phyloP scores from a whole-genome alignment of 208 protist genomes.

The Crithidia brevicula region DNA sequence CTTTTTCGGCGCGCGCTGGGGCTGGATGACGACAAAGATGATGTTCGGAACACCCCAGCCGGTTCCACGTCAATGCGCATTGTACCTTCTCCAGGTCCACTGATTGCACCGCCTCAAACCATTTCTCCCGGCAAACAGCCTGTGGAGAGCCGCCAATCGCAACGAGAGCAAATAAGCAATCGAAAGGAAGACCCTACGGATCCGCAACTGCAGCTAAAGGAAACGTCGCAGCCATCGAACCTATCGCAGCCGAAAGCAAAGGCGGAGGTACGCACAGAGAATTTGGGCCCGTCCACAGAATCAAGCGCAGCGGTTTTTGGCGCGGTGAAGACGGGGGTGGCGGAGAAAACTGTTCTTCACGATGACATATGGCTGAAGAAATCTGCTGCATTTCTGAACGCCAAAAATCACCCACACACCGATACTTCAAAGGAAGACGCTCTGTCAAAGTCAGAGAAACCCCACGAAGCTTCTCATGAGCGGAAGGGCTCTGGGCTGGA shows the following conservation, averaged over 20 bases:
- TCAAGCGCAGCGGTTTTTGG: too few relatives aligned
- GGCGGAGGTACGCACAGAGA: too few relatives aligned
- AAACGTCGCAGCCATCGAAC: too few relatives aligned
- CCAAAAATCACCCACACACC: neutral
- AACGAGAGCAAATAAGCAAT: too few relatives aligned
- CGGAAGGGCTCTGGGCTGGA: neutral
- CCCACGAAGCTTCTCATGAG: neutral
- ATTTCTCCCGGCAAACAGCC: neutral
- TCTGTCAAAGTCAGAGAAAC: neutral
- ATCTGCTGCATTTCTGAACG: neutral
- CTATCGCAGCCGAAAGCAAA: too few relatives aligned
- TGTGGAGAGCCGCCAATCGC: neutral
- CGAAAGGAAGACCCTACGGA: too few relatives aligned
- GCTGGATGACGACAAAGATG: slow-evolving; percentile 1
- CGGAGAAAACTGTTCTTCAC: neutral
- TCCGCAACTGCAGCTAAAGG: neutral
- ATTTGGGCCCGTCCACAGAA: too few relatives aligned
- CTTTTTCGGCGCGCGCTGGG: slow-evolving; percentile 18
- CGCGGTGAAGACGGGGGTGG: neutral
- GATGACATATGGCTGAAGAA: slow-evolving; percentile 5
- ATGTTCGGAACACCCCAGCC: neutral
- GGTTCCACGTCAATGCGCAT: neutral
- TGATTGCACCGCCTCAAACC: neutral
- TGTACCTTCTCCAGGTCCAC: neutral
- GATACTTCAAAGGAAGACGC: neutral